Evolutionary conservation across 1,284 basidiomycete species (phyloP).

Genomic region (Boletus smithii): DNA sequence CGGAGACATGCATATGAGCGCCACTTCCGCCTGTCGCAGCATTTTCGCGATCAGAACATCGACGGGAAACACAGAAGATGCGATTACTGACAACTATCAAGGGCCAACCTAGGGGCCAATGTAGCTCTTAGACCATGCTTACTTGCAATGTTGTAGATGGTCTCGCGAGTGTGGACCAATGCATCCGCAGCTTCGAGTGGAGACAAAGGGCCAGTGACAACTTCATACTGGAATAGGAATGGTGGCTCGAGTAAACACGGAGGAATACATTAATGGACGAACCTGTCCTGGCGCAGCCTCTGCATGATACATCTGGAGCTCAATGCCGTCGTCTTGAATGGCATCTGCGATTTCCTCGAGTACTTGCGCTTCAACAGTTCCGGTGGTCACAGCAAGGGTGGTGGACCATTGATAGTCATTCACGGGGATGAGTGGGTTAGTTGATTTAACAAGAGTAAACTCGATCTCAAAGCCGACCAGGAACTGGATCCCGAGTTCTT

Average conservation of each 20-base stretch:
- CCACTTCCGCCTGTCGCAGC: conserved; percentile 47
- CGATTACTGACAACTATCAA: conserved; percentile 38
- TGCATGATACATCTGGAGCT: conserved; percentile 55
- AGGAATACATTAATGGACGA: conserved; percentile 15
- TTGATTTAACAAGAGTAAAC: conserved; percentile 60
- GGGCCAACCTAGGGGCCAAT: conserved; percentile 55
- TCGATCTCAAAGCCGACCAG: conserved; percentile 68
- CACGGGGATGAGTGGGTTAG: conserved; percentile 44
- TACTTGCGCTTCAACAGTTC: conserved; percentile 41
- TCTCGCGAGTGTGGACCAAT: conserved; percentile 62
- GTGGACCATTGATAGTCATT: conserved; percentile 51
- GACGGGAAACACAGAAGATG: background rate
- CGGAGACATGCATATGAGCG: conserved; percentile 60
- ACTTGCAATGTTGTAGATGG: conserved; percentile 58
- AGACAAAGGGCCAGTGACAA: conserved; percentile 61
- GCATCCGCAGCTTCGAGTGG: conserved; percentile 68
- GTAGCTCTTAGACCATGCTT: conserved; percentile 65
- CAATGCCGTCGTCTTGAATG: conserved; percentile 44
- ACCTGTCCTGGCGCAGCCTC: conserved; percentile 70
- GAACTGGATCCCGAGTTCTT: conserved; percentile 45
- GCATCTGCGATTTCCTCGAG: conserved; percentile 53
- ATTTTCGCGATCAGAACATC: background rate
- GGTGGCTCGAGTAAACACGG: background rate
- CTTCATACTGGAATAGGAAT: conserved; percentile 47
- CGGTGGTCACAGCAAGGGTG: conserved; percentile 43